Evolutionary conservation across 2,329 filamentous ascomycete species (phyloP).

Genomic region (Cladosporium colombiae): DNA sequence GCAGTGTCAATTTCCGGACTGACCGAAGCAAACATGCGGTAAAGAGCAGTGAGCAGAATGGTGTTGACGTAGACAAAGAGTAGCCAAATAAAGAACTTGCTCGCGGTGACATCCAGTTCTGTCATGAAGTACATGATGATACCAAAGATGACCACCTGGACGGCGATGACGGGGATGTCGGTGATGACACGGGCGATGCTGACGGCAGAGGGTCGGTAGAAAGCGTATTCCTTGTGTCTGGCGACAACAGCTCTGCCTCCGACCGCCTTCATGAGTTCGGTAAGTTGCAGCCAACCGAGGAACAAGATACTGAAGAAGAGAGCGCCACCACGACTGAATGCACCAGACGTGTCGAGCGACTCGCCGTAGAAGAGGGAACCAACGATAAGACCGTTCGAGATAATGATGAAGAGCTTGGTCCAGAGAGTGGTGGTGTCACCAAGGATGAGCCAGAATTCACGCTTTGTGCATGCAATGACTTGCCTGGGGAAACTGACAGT

Average conservation of each 20-base stretch:
- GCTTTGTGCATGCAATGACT: conserved; percentile 66
- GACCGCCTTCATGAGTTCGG: conserved; percentile 77
- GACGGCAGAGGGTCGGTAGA: conserved; percentile 69
- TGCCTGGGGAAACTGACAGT: conserved; percentile 74
- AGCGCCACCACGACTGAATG: conserved; percentile 64
- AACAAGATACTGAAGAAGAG: conserved; percentile 69
- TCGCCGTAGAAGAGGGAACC: conserved; percentile 77
- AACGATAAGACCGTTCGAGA: conserved; percentile 73
- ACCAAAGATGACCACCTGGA: conserved; percentile 61
- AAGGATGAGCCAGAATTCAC: conserved; percentile 77
- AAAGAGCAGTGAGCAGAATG: conserved; percentile 63
- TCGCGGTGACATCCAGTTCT: conserved; percentile 57
- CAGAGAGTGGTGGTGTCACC: conserved; percentile 74
- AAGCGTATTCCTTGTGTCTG: conserved; percentile 68
- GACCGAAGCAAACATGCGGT: conserved; percentile 66
- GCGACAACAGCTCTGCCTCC: conserved; percentile 68
- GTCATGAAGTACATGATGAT: conserved; percentile 68
- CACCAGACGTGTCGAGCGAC: conserved; percentile 58
- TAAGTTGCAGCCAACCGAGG: conserved; percentile 70
- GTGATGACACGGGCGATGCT: conserved; percentile 62
- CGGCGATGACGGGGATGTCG: conserved; percentile 62
- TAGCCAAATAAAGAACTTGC: conserved; percentile 67
- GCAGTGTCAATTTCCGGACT: conserved; percentile 67
- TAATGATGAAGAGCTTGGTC: conserved; percentile 77
- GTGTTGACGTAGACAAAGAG: conserved; percentile 65